Base-by-base conservation (phyloP, 768 basidiomycete genomes). In the Amanita brunnescens region DNA sequence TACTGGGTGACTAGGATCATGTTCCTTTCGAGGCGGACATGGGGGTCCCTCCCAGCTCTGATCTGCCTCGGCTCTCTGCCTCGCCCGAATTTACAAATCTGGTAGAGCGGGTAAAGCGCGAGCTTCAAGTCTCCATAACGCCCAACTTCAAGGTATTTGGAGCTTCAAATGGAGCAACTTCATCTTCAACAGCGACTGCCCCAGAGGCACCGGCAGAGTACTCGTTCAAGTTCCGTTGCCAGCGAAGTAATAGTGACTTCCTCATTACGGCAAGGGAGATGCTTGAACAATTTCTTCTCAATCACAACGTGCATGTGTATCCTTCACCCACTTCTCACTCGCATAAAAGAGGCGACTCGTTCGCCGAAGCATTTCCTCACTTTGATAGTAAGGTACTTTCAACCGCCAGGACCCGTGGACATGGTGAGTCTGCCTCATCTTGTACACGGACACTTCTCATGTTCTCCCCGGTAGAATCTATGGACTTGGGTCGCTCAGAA, bases 1-100 rank as follows among this genome's bases (percentile, higher is more conserved):
- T 38, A 29, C 41, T 35, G 20, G 37, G 56, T 58, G 38, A 55
- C 38, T 61, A 95, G 92, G 92, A 96, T 62, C 91, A 95, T 61
- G 91, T 97, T 54, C 93, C 92, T 3, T 95, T 95, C 62, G 93
- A 97, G 65, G 93, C 92, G 12, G 91, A 95, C 58, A 87, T 95
- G 80, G 81, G 85, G 37, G 83, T 97, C 20, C 93, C 93, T 5
- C 85, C 88, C 8, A 85, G 81, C 58, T 67, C 79, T 10, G 93
- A 96, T 51, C 74, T 98, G 30, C 77, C 85, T 12, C 76, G 80
- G 29, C 71, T 97, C 37, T 83, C 83, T 59, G 67, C 78, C 26
- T 84, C 88, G 2, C 67, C 83, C n/a, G 93, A 97, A 41, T 97
- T 94, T 65, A 73, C 73, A 43, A 78, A 79, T n/a, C 83, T 97